Evolutionary conservation across 2,329 filamentous ascomycete genomes (phyloP).

Genomic region (Zymoseptoria pseudotritici): DNA sequence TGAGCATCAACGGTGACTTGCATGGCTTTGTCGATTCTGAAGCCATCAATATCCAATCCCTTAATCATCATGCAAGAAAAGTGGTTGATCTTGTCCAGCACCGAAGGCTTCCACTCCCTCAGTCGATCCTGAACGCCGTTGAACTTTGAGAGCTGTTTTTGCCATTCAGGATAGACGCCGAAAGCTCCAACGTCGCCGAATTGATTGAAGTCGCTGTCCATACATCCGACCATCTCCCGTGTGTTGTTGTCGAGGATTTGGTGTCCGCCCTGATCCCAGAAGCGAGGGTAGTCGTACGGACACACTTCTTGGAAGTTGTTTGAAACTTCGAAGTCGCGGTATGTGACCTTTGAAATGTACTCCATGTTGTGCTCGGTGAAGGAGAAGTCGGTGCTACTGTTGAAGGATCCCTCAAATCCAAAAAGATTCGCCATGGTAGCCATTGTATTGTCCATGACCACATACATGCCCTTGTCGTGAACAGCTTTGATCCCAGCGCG

Average conservation of each 20-base stretch:
- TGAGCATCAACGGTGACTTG: constrained; percentile 57
- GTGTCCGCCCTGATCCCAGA: constrained; percentile 53
- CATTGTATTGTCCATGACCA: constrained; percentile 59
- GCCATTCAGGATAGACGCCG: constrained; percentile 56
- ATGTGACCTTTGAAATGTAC: constrained; percentile 50
- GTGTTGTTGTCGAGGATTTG: constrained; percentile 43
- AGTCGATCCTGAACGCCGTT: constrained; percentile 60
- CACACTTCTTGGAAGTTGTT: constrained; percentile 45
- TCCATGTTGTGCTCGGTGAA: constrained; percentile 49
- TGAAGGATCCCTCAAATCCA: constrained; percentile 54
- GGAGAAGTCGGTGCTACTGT: constrained; percentile 50
- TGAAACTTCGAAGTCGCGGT: constrained; percentile 51
- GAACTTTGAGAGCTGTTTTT: constrained; percentile 59
- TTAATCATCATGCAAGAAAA: constrained; percentile 58
- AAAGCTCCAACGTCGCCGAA: constrained; percentile 59
- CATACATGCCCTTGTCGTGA: constrained; percentile 57
- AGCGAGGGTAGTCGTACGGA: constrained; percentile 52
- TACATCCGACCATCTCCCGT: constrained; percentile 47
- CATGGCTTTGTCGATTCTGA: constrained; percentile 59
- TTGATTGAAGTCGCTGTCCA: constrained; percentile 56
- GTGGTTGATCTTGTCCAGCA: constrained; percentile 50
- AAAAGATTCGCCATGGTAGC: constrained; percentile 58
- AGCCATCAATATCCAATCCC: constrained; percentile 59
- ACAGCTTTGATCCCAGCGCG: constrained; percentile 52
- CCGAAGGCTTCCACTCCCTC: constrained; percentile 55